phyloP scores from a whole-genome alignment of 2,329 filamentous ascomycete genomes.

The Diaporthe sp. region DNA sequence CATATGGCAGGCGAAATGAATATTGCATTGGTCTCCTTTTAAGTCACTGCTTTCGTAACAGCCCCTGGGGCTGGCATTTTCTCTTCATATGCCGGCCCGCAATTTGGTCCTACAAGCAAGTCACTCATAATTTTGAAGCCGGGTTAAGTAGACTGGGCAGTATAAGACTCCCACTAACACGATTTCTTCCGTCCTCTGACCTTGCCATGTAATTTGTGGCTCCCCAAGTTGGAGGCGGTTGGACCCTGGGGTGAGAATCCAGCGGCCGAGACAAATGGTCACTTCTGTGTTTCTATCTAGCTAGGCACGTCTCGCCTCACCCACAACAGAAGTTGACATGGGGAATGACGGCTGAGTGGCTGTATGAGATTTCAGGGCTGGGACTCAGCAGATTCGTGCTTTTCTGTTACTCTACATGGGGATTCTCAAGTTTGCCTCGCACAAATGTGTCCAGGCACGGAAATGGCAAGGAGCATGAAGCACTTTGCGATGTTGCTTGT shows the following conservation, averaged over 20 bases:
- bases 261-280: background rate
- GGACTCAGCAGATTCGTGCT: background rate
- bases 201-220: background rate
- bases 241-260: background rate
- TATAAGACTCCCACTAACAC: background rate
- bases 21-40: background rate
- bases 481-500: background rate
- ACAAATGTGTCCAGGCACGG: background rate
- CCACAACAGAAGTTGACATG: background rate
- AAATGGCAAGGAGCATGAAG: background rate
- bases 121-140: no score
- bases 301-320: background rate
- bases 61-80: background rate
- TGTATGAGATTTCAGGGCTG: background rate
- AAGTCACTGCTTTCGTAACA: background rate
- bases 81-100: background rate
- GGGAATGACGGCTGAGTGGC: background rate
- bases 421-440: background rate
- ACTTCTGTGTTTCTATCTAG: background rate
- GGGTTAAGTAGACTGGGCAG: background rate
- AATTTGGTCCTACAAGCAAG: background rate
- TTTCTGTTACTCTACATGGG: background rate
- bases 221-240: background rate
- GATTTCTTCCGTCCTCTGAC: background rate
- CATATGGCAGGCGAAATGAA: slow-evolving; percentile 8